These are phyloP conservation scores for Ophiostoma tasmaniense DNA, from an alignment of 2,329 filamentous ascomycete species.

Conservation along the genomic window DNA sequence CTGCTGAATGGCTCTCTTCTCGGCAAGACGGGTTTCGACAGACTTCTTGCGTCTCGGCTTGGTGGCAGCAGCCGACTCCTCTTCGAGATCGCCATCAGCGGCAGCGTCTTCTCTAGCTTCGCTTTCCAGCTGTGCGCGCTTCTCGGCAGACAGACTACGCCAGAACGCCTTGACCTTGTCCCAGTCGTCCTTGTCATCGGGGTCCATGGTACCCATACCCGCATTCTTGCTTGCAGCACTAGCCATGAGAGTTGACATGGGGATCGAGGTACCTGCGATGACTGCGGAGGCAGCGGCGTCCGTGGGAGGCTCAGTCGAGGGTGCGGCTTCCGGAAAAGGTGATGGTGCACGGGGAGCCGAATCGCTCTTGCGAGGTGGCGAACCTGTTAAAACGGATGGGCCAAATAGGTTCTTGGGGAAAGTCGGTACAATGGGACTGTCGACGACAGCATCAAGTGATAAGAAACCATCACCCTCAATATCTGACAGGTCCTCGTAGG, in stretches of 20 bases:
- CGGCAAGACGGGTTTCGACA: slow-evolving; percentile 34
- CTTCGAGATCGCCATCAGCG: slow-evolving; percentile 38
- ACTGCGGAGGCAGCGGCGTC: background rate
- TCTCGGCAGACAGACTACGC: slow-evolving; percentile 55
- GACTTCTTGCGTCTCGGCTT: slow-evolving; percentile 35
- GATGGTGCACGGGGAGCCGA: background rate
- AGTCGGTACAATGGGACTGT: slow-evolving; percentile 40
- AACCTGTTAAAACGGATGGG: background rate
- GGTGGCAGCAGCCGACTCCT: slow-evolving; percentile 28
- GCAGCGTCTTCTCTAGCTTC: slow-evolving; percentile 48
- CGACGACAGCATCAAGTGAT: slow-evolving; percentile 64
- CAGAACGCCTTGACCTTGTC: slow-evolving; percentile 61
- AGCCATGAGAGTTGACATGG: background rate
- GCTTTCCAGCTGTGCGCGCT: slow-evolving; percentile 52
- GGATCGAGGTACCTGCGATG: background rate
- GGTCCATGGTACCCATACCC: background rate
- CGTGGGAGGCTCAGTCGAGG: background rate
- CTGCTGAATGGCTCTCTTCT: slow-evolving; percentile 29
- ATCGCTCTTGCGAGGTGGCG: background rate
- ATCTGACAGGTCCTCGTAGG: slow-evolving; percentile 63
- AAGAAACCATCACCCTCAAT: slow-evolving; percentile 58
- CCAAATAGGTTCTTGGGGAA: slow-evolving; percentile 12
- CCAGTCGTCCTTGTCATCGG: slow-evolving; percentile 46
- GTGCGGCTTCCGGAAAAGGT: background rate
- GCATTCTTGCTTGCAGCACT: background rate